Percentiles rank a stretch among this genome's conserved stretches.
phyloP scores from a whole-genome alignment of 805 yeast species.

The Myxozyma sirexii region DNA sequence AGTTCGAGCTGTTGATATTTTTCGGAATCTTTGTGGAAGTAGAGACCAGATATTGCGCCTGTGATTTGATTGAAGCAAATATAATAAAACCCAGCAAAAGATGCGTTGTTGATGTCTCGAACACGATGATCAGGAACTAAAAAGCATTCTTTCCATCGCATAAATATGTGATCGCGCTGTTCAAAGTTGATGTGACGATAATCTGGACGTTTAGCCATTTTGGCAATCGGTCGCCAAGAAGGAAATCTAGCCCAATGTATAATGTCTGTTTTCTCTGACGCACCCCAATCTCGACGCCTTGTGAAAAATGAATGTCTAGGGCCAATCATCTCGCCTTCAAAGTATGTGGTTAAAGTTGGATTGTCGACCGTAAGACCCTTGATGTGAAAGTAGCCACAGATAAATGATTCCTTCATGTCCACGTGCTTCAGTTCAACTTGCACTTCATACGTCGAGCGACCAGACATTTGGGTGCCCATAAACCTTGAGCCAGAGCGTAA shows the following conservation, averaged over 20 bases:
- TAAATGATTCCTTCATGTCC: slow-evolving; percentile 56
- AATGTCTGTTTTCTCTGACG: slow-evolving; percentile 61
- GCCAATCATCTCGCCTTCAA: slow-evolving; percentile 71
- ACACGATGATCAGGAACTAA: slow-evolving; percentile 75
- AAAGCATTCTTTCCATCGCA: slow-evolving; percentile 95
- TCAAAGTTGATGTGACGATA: slow-evolving; percentile 41
- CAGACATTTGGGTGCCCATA: slow-evolving; percentile 71
- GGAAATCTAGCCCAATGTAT: slow-evolving; percentile 68
- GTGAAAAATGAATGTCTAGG: slow-evolving; percentile 62
- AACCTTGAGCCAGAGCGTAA: slow-evolving; percentile 65
- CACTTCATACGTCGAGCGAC: slow-evolving; percentile 64
- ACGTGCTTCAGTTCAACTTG: slow-evolving; percentile 68
- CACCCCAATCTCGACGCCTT: slow-evolving; percentile 60
- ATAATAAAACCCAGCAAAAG: slow-evolving; percentile 91
- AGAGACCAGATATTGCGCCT: slow-evolving; percentile 77
- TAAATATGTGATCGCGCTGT: slow-evolving; percentile 60
- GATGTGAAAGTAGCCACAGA: slow-evolving; percentile 66
- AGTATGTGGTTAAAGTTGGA: slow-evolving; percentile 69
- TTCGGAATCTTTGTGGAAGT: slow-evolving; percentile 79
- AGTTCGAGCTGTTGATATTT: slow-evolving; percentile 77
- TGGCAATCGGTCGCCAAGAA: slow-evolving; percentile 46
- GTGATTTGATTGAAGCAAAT: slow-evolving; percentile 76
- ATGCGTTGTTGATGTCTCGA: slow-evolving; percentile 68
- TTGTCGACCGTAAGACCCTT: slow-evolving; percentile 61
- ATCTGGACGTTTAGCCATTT: slow-evolving; percentile 37